Percentiles rank a stretch among this genome's conserved stretches.
Evolutionary conservation across 768 basidiomycete genomes (phyloP).

Genomic region (Pleurotus salmoneostramineus): DNA sequence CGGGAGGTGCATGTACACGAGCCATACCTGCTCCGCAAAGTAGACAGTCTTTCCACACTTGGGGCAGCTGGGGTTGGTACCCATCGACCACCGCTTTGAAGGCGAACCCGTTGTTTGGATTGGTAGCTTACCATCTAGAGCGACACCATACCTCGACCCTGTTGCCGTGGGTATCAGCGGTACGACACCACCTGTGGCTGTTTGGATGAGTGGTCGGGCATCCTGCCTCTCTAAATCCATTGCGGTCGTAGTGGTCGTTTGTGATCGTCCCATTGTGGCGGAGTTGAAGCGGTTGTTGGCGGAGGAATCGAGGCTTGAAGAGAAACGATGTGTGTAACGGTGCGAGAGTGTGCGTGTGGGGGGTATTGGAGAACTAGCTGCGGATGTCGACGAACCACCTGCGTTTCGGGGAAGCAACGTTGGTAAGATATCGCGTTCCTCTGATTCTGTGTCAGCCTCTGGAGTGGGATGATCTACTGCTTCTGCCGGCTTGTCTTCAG

Average conservation of each 20-base stretch:
- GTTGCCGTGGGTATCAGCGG: slow-evolving; percentile 44
- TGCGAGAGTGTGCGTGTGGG: neutral
- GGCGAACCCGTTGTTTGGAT: slow-evolving; percentile 31
- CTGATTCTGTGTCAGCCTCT: slow-evolving; percentile 4
- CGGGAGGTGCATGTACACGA: neutral
- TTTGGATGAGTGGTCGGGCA: slow-evolving; percentile 24
- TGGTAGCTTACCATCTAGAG: slow-evolving; percentile 32
- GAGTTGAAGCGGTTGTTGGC: slow-evolving; percentile 4
- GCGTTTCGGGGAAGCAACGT: neutral
- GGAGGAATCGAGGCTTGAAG: slow-evolving; percentile 2
- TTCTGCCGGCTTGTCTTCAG: too few relatives aligned
- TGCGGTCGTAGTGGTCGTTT: slow-evolving; percentile 10
- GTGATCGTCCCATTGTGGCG: slow-evolving; percentile 9
- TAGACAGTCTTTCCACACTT: slow-evolving; percentile 75
- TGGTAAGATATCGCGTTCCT: slow-evolving; percentile 1
- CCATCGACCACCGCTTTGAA: slow-evolving; percentile 48
- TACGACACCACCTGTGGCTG: slow-evolving; percentile 8
- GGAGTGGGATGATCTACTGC: neutral
- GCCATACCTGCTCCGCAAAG: slow-evolving; percentile 75
- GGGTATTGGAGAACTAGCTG: neutral
- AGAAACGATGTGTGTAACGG: slow-evolving; percentile 6
- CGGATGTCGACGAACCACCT: neutral
- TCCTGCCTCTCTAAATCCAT: slow-evolving; percentile 14
- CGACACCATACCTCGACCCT: slow-evolving; percentile 65
- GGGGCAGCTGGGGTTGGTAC: slow-evolving; percentile 57